Evolutionary conservation across 441 rosid genomes (phyloP), one percentile per base, ranked within the genome.

Genomic region (Arabidopsis hybrid): DNA sequence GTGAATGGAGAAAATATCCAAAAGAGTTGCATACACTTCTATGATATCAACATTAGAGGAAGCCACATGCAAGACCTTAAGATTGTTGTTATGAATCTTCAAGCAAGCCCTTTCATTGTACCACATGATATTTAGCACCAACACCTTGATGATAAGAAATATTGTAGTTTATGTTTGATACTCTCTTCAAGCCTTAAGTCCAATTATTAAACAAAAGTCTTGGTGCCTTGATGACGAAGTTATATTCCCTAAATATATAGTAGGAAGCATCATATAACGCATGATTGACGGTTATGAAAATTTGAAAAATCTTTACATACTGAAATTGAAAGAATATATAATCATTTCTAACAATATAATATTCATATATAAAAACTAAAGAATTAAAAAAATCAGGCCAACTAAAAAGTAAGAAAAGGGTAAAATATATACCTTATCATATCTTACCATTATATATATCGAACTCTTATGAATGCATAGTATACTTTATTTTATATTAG

Each of bases 21-120:
- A 31, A 53, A 6, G 39, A 35, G 31, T 0, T 10, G 70, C 47
- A 8, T 1, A 31, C 38, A 72, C 57, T 10, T 72, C 65, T 45
- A 72, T 46, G 5, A 0, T 4, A 64, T 43, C 52, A 40, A 64
- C 26, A 7, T n/a, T 0, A 14, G 26, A 2, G 65, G 58, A 55
- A 4, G 40, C 8, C 7, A 72, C 12, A 56, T 13, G 39, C 40
- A 64, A 26, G 2, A 64, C 4, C 50, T 64, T 64, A 21, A 72
- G 16, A 0, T 55, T 64, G 3, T 64, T 35, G 71, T 64, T 43
- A 12, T 45, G 8, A 36, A 64, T 64, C 64, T 34, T 43, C 7
- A 72, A 35, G 46, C 63, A 34, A 10, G 49, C 65, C 8, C 0
- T n/a, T n/a, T 5, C 1, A 6, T 1, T 18, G 55, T 18, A 4